These are phyloP conservation scores for Podospora australis DNA, from an alignment of 495 filamentous ascomycete species.

Conservation along the genomic window DNA sequence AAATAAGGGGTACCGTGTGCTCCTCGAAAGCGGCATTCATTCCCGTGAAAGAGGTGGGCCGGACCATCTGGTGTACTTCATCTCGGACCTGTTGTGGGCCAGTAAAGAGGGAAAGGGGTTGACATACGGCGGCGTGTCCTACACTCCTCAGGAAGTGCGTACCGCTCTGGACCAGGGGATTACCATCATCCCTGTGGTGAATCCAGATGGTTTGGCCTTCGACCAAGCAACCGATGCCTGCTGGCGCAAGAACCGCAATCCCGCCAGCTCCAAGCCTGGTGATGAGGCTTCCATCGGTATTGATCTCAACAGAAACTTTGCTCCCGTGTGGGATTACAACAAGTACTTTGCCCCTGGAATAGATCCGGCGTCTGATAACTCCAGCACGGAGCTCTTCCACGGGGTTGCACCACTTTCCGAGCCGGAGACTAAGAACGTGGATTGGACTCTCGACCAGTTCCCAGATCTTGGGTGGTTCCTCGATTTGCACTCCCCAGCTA, in stretches of 20 bases:
- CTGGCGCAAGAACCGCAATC: conserved; percentile 12
- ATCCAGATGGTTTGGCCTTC: conserved; percentile 8
- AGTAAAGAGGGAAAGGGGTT: not conserved
- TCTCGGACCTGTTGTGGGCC: conserved; percentile 7
- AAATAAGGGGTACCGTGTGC: conserved; percentile 2
- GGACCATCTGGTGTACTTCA: not conserved
- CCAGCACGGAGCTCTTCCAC: not conserved
- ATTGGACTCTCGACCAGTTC: conserved; percentile 5
- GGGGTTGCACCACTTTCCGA: conserved; percentile 8
- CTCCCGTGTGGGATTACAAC: conserved; percentile 4
- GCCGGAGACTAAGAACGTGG: conserved; percentile 5
- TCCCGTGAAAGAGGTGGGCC: not conserved
- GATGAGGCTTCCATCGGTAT: not conserved
- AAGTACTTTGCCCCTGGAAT: not conserved
- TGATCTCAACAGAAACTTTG: conserved; percentile 9
- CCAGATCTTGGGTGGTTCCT: conserved; percentile 8
- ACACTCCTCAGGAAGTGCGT: not conserved
- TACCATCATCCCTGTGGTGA: conserved; percentile 3
- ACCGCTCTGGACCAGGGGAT: conserved; percentile 2
- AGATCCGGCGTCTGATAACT: not conserved
- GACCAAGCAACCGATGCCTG: conserved; percentile 7
- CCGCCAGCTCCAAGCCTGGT: not conserved
- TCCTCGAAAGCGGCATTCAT: conserved; percentile 4
- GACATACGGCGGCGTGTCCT: conserved; percentile 6
- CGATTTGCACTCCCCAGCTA: conserved; percentile 3